These are phyloP conservation scores for Salix exigua DNA, from an alignment of 345 rosid species.

Conservation along the genomic window DNA sequence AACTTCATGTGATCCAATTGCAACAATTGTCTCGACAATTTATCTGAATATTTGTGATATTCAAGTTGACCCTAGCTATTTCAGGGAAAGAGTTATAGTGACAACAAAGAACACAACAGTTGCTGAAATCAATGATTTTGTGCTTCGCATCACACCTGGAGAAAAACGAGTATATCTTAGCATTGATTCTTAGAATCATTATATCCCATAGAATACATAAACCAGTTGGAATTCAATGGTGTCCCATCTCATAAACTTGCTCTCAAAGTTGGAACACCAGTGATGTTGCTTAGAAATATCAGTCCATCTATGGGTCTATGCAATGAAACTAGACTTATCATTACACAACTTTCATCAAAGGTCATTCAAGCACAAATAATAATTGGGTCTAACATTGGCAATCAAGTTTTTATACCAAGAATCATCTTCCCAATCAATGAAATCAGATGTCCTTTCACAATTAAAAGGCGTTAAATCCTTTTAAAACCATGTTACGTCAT, in stretches of 20 bases:
- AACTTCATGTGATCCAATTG: background rate
- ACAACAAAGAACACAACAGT: background rate
- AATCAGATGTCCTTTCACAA: background rate
- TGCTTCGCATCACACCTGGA: background rate
- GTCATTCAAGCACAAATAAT: background rate
- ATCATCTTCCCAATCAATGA: background rate
- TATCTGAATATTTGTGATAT: background rate
- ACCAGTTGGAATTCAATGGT: background rate
- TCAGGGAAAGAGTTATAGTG: background rate
- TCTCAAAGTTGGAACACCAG: constrained; percentile 2
- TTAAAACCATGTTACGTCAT: too few species aligned
- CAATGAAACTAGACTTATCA: constrained; percentile 6
- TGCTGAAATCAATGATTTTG: background rate
- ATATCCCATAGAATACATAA: background rate
- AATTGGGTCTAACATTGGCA: background rate
- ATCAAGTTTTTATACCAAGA: background rate
- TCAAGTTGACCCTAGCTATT: too few species aligned
- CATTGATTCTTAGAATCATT: background rate
- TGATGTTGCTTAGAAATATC: constrained; percentile 6
- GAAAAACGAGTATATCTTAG: background rate
- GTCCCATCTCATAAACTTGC: background rate
- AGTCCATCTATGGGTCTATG: background rate
- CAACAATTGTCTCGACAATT: background rate
- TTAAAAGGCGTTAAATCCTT: too few species aligned
- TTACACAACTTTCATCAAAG: background rate